Percentiles rank a stretch among this genome's conserved stretches.
Evolutionary conservation across 2,329 filamentous ascomycete species (phyloP).

Genomic region (Colletotrichum gigasporum): DNA sequence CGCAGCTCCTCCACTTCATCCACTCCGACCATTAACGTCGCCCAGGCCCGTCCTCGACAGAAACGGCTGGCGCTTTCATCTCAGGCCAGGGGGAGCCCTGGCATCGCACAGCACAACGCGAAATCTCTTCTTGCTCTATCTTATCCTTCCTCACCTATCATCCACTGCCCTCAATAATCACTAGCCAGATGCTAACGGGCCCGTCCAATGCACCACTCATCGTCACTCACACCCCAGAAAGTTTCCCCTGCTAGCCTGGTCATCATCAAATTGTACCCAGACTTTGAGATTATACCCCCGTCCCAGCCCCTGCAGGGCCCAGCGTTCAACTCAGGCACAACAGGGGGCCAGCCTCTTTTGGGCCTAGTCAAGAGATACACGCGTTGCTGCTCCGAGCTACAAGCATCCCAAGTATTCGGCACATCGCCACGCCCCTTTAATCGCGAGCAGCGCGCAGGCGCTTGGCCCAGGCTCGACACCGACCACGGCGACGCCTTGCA

Average conservation of each 20-base stretch:
- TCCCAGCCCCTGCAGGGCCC: slow-evolving; percentile 17
- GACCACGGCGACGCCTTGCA: background rate
- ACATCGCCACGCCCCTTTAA: slow-evolving; percentile 7
- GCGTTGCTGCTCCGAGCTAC: slow-evolving; percentile 1
- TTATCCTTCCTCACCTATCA: background rate
- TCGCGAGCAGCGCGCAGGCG: slow-evolving; percentile 10
- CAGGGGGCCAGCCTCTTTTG: slow-evolving; percentile 3
- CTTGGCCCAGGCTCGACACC: background rate
- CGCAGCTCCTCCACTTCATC: background rate
- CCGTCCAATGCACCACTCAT: slow-evolving; percentile 13
- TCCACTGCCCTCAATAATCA: background rate
- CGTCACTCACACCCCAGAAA: slow-evolving; percentile 1
- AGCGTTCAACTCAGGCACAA: slow-evolving; percentile 11
- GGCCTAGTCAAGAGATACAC: background rate
- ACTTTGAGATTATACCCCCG: slow-evolving; percentile 24
- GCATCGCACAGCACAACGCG: background rate
- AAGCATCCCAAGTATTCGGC: slow-evolving; percentile 21
- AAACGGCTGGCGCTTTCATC: background rate
- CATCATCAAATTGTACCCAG: slow-evolving; percentile 27
- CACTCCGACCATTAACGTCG: slow-evolving; percentile 4
- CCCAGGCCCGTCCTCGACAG: background rate
- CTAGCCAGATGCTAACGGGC: slow-evolving; percentile 9
- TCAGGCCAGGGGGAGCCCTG: background rate
- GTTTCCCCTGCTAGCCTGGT: slow-evolving; percentile 22
- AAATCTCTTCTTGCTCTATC: slow-evolving; percentile 5